Evolutionary conservation across 2,329 filamentous ascomycete species (phyloP), one percentile per base, ranked within the genome.

Genomic region (Alternaria triticina): DNA sequence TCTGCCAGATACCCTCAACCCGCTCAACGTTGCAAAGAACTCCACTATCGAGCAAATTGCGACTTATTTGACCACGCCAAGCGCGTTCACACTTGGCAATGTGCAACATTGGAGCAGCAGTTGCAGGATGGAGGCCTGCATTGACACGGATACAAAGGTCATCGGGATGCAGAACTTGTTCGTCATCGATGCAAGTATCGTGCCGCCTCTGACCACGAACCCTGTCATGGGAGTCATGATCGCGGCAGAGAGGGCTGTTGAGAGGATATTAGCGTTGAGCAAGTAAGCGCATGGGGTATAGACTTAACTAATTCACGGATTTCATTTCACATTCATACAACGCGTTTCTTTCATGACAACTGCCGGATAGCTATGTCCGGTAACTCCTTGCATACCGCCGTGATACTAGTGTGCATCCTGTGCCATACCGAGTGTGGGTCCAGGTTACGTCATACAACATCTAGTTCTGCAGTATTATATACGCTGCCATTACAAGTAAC

Each of bases 191-290:
- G 82, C 81, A 0, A 84, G 82, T 36, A 85, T 87, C 43, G 65
- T 86, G 8, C 72, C 81, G 28, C 85, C 85, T 1, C 71, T 87
- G 68, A 86, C 84, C 0, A 84, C 85, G 2, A 87, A 87, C 68
- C 86, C 86, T 1, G 84, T 85, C 66, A 84, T 87, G 72, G 85
- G 84, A 0, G 80, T 86, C 25, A 87, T 87, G 84, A 82, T 85
- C 20, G 85, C 83, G 5, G 86, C 81, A 0, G 86, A 87, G 77
- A 82, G 80, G 66, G 86, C 82, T 1, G 80, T 82, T 3, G 85
- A 87, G 74, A 77, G 82, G 67, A 85, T 87, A 67, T 71, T 82
- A 62, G 74, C 67, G 20, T 40, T 61, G 9, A 49, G 13, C 20
- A 52, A 40, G 13, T 52, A 25, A 40, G 10, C 6, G 11, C 20